Evolutionary conservation across 352 stramenopile species (phyloP).

Genomic region (Phytophthora tentaculata): DNA sequence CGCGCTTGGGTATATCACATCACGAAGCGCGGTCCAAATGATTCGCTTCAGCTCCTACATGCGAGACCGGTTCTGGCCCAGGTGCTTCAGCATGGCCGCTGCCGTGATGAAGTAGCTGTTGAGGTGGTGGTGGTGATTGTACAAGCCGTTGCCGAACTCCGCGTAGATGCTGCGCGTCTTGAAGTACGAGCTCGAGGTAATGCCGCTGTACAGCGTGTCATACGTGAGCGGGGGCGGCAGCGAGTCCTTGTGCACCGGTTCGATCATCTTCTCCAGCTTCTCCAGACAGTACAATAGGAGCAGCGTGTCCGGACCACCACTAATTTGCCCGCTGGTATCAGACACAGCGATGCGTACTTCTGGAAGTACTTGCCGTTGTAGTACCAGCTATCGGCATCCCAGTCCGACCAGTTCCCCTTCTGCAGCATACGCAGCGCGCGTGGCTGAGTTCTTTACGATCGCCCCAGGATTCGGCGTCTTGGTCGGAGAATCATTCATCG

Average conservation of each 20-base stretch:
- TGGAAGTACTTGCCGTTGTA: no score
- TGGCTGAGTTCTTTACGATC: slow-evolving; percentile 58
- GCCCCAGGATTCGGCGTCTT: slow-evolving; percentile 29
- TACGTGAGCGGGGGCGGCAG: slow-evolving; percentile 60
- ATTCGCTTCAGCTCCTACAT: slow-evolving; percentile 63
- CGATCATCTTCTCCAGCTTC: no score
- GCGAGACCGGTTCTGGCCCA: slow-evolving; percentile 66
- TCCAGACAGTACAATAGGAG: no score
- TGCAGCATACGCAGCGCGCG: slow-evolving; percentile 53
- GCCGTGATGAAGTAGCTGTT: slow-evolving; percentile 77
- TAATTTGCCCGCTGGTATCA: no score
- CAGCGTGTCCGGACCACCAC: no score
- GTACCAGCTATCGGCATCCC: slow-evolving; percentile 66
- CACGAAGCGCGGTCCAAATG: slow-evolving; percentile 70
- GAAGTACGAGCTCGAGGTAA: slow-evolving; percentile 57
- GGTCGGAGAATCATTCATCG: slow-evolving; percentile 28
- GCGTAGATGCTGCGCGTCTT: slow-evolving; percentile 43
- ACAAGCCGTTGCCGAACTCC: slow-evolving; percentile 76
- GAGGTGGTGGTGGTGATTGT: slow-evolving; percentile 89
- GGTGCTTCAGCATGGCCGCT: slow-evolving; percentile 64
- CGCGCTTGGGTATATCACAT: slow-evolving; percentile 71
- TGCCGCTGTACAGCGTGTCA: slow-evolving; percentile 68
- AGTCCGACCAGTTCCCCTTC: slow-evolving; percentile 51
- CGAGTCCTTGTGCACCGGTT: no score
- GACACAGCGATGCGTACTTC: no score